A percentile compares a stretch with the other conserved stretches of the same genome.
These are phyloP conservation scores for Wickerhamiella azymoides DNA, from an alignment of 805 yeast genomes.

Conservation along the genomic window DNA sequence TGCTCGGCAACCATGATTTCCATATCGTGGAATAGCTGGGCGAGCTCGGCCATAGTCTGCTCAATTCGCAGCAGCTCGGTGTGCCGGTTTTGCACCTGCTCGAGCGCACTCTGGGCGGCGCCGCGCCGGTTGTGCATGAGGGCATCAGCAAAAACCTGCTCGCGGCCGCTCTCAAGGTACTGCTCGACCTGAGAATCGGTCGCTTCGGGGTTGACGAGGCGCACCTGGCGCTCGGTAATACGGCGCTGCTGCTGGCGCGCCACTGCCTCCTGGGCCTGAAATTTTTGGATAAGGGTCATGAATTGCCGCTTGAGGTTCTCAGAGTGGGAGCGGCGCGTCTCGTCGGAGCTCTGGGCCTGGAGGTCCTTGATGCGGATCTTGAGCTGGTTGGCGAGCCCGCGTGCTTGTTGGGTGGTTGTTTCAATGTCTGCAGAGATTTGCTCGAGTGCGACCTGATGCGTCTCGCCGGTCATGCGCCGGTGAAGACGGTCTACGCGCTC, in stretches of 20 bases:
- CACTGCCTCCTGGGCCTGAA: slow-evolving; percentile 72
- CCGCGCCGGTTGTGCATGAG: slow-evolving; percentile 28
- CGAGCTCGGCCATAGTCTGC: slow-evolving; percentile 87
- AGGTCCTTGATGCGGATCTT: slow-evolving; percentile 64
- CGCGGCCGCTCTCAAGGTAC: slow-evolving; percentile 66
- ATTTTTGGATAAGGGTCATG: slow-evolving; percentile 72
- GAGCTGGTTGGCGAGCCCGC: slow-evolving; percentile 60
- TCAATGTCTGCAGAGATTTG: slow-evolving; percentile 65
- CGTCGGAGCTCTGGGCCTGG: slow-evolving; percentile 46
- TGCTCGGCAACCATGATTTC: slow-evolving; percentile 93
- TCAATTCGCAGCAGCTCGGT: slow-evolving; percentile 89
- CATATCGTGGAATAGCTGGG: slow-evolving; percentile 90
- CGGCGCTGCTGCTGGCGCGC: slow-evolving; percentile 71
- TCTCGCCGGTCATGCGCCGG: slow-evolving; percentile 54
- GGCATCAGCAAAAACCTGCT: slow-evolving; percentile 87
- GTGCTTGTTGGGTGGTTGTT: slow-evolving; percentile 59
- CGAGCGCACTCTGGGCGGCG: slow-evolving; percentile 86
- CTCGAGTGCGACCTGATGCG: slow-evolving; percentile 55
- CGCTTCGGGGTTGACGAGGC: slow-evolving; percentile 41
- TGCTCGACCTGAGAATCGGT: slow-evolving; percentile 70
- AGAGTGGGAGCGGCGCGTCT: slow-evolving; percentile 78
- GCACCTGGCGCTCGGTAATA: slow-evolving; percentile 86
- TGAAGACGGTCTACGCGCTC: slow-evolving; percentile 59
- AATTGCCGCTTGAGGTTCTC: slow-evolving; percentile 77
- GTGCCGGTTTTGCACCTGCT: slow-evolving; percentile 93